Conservation (phyloP, 257 asterid species). For the Galeopsis tetrahit region DNA sequence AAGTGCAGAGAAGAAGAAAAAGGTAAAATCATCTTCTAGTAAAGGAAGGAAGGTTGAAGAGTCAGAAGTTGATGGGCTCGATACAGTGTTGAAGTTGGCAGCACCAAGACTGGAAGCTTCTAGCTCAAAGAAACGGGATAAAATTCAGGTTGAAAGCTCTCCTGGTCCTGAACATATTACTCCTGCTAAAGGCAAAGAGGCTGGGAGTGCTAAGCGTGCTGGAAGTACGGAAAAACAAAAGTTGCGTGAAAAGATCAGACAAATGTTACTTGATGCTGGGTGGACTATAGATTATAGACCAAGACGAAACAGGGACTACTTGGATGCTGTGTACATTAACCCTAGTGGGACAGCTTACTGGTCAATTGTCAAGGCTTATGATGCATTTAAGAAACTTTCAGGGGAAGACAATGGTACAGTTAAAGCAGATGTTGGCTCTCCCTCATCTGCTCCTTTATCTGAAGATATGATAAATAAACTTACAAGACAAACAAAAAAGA, state of each 20-base stretch:
- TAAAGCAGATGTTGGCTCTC: conserved; percentile 48
- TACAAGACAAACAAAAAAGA: conserved; percentile 83
- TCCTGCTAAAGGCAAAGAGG: conserved; percentile 48
- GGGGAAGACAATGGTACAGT: conserved; percentile 52
- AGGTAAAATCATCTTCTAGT: conserved; percentile 37
- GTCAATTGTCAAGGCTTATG: conserved; percentile 96
- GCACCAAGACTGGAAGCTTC: conserved; percentile 47
- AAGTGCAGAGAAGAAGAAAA: conserved; percentile 44
- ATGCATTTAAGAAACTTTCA: conserved; percentile 75
- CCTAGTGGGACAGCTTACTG: conserved; percentile 96
- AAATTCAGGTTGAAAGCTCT: conserved; percentile 51
- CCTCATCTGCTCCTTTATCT: conserved; percentile 63
- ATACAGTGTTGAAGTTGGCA: conserved; percentile 56
- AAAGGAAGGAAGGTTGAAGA: conserved; percentile 48
- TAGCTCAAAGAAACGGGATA: conserved; percentile 56
- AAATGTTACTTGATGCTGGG: conserved; percentile 78
- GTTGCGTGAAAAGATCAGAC: conserved; percentile 83
- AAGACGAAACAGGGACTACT: conserved; percentile 86
- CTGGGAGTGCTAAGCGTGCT: conserved; percentile 61
- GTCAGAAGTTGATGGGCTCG: conserved; percentile 52
- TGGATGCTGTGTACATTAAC: conserved; percentile 87
- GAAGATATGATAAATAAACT: conserved; percentile 81
- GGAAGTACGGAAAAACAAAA: conserved; percentile 91
- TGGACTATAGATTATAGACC: conserved; percentile 97
- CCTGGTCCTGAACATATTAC: conserved; percentile 39